A percentile compares a stretch with the other conserved stretches of the same genome.
These are phyloP conservation scores for Penicillium ochrochloron DNA, from an alignment of 495 filamentous ascomycete species.

Conservation along the genomic window DNA sequence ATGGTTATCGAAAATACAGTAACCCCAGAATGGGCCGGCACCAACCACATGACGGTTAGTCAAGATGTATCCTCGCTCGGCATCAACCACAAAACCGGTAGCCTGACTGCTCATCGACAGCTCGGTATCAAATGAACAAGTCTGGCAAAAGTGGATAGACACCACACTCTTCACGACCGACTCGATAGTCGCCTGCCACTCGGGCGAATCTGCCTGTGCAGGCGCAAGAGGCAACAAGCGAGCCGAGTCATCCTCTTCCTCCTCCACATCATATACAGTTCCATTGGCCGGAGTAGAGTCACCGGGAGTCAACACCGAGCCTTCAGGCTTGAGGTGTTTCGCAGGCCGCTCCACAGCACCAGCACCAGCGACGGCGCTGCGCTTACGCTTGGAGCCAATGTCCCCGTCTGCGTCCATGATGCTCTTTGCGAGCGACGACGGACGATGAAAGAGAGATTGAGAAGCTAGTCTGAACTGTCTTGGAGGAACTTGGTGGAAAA, in stretches of 20 bases:
- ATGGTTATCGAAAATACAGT: constrained; percentile 97
- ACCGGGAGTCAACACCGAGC: constrained; percentile 45
- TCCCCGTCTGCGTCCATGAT: constrained; percentile 60
- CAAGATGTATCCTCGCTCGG: constrained; percentile 88
- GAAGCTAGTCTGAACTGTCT: constrained; percentile 14
- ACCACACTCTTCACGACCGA: constrained; percentile 90
- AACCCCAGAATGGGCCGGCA: constrained; percentile 95
- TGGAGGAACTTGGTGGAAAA: constrained; percentile 16
- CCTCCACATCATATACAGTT: constrained; percentile 53
- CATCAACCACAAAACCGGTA: constrained; percentile 97
- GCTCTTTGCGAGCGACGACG: constrained; percentile 14
- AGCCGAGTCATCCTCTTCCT: constrained; percentile 47
- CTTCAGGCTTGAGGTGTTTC: constrained; percentile 59
- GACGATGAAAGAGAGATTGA: constrained; percentile 9
- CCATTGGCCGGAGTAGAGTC: constrained; percentile 55
- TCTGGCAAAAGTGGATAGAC: constrained; percentile 98
- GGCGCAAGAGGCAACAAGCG: constrained; percentile 46
- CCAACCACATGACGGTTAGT: constrained; percentile 96
- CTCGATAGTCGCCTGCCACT: constrained; percentile 98
- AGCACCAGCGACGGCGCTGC: constrained; percentile 49
- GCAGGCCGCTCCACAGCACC: constrained; percentile 55
- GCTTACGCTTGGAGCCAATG: constrained; percentile 63
- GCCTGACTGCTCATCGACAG: constrained; percentile 91
- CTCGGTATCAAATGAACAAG: constrained; percentile 97
- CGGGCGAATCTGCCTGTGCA: constrained; percentile 78